Percentiles rank a stretch among this genome's conserved stretches.
These are phyloP conservation scores for Aureobasidium melanogenum DNA, from an alignment of 2,329 filamentous ascomycete species.

Conservation along the genomic window DNA sequence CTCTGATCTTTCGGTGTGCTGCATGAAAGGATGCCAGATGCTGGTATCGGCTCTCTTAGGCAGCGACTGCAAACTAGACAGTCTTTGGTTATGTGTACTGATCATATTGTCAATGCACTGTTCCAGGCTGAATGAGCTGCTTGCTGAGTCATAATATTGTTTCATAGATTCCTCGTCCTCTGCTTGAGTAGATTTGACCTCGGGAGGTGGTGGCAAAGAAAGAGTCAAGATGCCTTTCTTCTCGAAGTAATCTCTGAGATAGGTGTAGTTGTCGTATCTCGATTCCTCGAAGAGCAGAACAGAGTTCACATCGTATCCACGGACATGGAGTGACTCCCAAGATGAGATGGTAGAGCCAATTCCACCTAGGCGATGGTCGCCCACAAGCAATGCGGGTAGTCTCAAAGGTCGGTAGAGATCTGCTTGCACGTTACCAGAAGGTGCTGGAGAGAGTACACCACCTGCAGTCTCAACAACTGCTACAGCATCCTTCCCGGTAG, in stretches of 20 bases:
- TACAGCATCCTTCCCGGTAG: slow-evolving; percentile 42
- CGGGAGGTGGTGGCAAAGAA: slow-evolving; percentile 46
- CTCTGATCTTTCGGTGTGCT: slow-evolving; percentile 56
- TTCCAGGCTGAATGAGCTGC: slow-evolving; percentile 31
- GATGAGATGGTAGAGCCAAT: slow-evolving; percentile 74
- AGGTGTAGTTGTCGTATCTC: slow-evolving; percentile 58
- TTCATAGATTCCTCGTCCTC: slow-evolving; percentile 51
- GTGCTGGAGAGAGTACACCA: slow-evolving; percentile 70
- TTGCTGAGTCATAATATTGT: slow-evolving; percentile 52
- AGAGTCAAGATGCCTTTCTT: slow-evolving; percentile 41
- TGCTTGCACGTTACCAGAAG: slow-evolving; percentile 66
- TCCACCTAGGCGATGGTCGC: slow-evolving; percentile 66
- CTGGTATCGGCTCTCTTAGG: slow-evolving; percentile 48
- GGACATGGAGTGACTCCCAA: slow-evolving; percentile 66
- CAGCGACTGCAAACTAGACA: slow-evolving; percentile 54
- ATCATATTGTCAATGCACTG: slow-evolving; percentile 45
- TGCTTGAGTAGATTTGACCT: slow-evolving; percentile 28
- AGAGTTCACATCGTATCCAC: slow-evolving; percentile 67
- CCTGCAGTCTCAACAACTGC: slow-evolving; percentile 73
- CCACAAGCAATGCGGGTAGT: slow-evolving; percentile 65
- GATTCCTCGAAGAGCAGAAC: slow-evolving; percentile 61
- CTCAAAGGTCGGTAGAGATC: slow-evolving; percentile 68
- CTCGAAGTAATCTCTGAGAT: slow-evolving; percentile 59
- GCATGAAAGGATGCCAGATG: slow-evolving; percentile 86
- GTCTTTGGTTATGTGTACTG: slow-evolving; percentile 45